Evolutionary conservation across 1,284 basidiomycete genomes (phyloP).

Genomic region (Thecaphora thlaspeos): DNA sequence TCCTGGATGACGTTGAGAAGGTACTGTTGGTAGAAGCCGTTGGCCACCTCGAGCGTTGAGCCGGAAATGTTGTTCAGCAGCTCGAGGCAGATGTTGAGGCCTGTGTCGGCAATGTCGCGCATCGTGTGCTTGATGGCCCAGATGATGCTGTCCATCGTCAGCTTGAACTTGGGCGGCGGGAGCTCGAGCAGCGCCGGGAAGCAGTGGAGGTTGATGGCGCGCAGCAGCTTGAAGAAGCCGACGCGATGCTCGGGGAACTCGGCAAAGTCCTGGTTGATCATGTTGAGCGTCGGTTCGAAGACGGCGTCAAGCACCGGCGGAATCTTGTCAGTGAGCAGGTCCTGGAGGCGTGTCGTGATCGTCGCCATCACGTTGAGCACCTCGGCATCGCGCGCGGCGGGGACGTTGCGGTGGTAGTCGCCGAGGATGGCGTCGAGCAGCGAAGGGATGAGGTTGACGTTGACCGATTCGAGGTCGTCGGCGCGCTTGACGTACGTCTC

Average conservation of each 20-base stretch:
- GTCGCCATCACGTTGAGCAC: constrained; percentile 97
- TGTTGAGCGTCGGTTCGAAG: constrained; percentile 93
- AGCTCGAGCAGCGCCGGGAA: constrained; percentile 92
- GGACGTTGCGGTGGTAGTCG: constrained; percentile 93
- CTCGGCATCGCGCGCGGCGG: constrained; percentile 91
- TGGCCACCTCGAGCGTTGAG: constrained; percentile 74
- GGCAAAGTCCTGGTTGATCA: constrained; percentile 99
- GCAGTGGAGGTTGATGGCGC: constrained; percentile 89
- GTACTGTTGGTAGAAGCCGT: constrained; percentile 85
- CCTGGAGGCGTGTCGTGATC: constrained; percentile 66
- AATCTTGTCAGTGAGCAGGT: constrained; percentile 82
- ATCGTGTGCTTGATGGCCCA: constrained; percentile 99
- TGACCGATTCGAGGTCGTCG: constrained; percentile 90
- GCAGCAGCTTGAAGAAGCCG: constrained; percentile 93
- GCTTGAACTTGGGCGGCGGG: constrained; percentile 89
- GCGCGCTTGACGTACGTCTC: constrained; percentile 97
- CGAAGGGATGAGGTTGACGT: constrained; percentile 88
- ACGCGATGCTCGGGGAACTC: constrained; percentile 97
- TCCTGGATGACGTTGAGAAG: constrained; percentile 91
- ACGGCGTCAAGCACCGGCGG: constrained; percentile 93
- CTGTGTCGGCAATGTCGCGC: constrained; percentile 96
- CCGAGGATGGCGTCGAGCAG: constrained; percentile 93
- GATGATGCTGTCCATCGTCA: constrained; percentile 96
- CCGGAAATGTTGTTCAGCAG: constrained; percentile 92
- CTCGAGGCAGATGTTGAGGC: constrained; percentile 78